phyloP scores from a whole-genome alignment of 306 rosid species.

The Cucumis sativus region DNA sequence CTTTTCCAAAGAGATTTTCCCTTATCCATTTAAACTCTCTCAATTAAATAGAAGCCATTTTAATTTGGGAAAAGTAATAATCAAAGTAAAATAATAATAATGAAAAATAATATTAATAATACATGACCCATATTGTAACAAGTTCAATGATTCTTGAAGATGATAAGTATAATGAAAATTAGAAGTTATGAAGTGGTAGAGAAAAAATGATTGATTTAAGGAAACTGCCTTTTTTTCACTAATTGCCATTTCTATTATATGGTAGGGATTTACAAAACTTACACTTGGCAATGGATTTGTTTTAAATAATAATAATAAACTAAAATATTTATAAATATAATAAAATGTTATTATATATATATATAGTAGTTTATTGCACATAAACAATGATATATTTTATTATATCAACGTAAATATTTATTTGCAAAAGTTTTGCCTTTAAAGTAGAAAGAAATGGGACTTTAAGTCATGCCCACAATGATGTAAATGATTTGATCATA shows the following conservation, averaged over 20 bases:
- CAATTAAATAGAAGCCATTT: neutral
- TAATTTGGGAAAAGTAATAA: neutral
- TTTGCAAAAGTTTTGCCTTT: too few species aligned
- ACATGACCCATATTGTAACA: neutral
- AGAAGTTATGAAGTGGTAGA: neutral
- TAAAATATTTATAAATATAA: too few species aligned
- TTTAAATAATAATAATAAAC: too few species aligned
- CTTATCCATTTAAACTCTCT: neutral
- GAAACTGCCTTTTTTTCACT: neutral
- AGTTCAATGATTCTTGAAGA: constrained; percentile 2
- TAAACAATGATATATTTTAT: too few species aligned
- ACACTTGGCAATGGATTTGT: too few species aligned
- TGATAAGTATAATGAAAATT: neutral
- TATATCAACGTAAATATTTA: too few species aligned
- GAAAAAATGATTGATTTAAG: neutral
- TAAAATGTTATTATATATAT: too few species aligned
- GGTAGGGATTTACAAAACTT: neutral
- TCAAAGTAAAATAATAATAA: too few species aligned
- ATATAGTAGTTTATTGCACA: too few species aligned
- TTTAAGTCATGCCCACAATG: neutral
- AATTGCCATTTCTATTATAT: neutral
- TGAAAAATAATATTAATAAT: too few species aligned
- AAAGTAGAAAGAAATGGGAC: too few species aligned
- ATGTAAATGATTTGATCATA: neutral
- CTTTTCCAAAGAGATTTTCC: neutral